Base-by-base conservation (phyloP, 2,329 filamentous ascomycete species). In the Daldinia eschscholtzii region DNA sequence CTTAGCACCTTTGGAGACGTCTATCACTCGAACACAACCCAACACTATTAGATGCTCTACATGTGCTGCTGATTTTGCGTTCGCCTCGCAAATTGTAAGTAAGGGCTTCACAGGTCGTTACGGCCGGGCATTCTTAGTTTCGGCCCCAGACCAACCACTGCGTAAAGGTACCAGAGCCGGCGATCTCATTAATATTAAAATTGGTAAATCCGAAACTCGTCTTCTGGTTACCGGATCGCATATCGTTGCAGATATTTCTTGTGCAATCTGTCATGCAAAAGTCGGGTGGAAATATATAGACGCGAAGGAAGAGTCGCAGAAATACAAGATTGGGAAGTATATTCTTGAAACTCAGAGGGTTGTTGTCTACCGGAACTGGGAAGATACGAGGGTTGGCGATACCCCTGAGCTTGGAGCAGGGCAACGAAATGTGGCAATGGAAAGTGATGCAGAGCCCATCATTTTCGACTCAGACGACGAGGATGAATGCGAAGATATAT, bases 221-320 rank as follows among this genome's bases (percentile, higher is more conserved):
- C 83, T 87, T 70, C 83, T 92, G 5, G 85, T 87, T 12, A 91
- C 89, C 1, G 89, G 89, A 2, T 82, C 83, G 74, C 89, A 91
- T 77, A 83, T 87, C 5, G 89, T 92, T 6, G 87, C 89, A 3
- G 89, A 91, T 78, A 89, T 91, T 56, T 82, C 78, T 53, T 92
- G 89, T 74, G 76, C 76, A 9, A 80, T 85, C 28, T 92, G 89
- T 78, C 79, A 80, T 28, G 81, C 80, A 58, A 87, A 87, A 73
- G 76, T 92, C 7, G 89, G 89, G 18, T 92, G 89, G 89, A 91
- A 91, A 78, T 92, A 92, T 74, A 83, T 91, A 48, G 87, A 89
- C 76, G 89, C 89, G 1, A 84, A 83, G 67, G 87, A 91, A 72
- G 74, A 81, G 62, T 79, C 82, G 53, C 89, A 91, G 77, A 85